These are phyloP conservation scores for Trichosporon sp. DNA, from an alignment of 1,284 basidiomycete genomes.

Conservation along the genomic window DNA sequence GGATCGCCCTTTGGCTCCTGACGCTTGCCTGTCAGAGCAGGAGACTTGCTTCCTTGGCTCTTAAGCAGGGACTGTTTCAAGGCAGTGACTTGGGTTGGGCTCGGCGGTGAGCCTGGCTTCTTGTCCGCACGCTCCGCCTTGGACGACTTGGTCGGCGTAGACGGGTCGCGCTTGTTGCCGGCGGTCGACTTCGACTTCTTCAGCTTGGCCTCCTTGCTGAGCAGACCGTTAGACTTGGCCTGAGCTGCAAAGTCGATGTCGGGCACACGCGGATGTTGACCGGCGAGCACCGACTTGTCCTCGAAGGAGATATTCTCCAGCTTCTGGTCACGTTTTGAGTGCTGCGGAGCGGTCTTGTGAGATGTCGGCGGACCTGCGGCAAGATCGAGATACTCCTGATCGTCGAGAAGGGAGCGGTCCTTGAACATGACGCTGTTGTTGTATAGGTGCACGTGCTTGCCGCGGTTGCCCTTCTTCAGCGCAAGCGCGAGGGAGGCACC, in stretches of 20 bases:
- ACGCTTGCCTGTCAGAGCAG: conserved; percentile 40
- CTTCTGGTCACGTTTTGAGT: conserved; percentile 43
- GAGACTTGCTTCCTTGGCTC: conserved; percentile 20
- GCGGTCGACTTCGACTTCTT: conserved; percentile 22
- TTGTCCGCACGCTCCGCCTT: background rate
- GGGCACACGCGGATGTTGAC: conserved; percentile 36
- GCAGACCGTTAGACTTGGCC: conserved; percentile 35
- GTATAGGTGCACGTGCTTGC: conserved; percentile 48
- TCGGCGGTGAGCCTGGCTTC: background rate
- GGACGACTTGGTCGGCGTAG: conserved; percentile 12
- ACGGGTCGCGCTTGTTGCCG: conserved; percentile 7
- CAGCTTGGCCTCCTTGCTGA: conserved; percentile 31
- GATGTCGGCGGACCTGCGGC: conserved; percentile 49
- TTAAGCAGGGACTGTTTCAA: background rate
- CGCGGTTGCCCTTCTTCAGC: conserved; percentile 50
- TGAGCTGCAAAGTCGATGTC: conserved; percentile 43
- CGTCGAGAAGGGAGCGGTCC: conserved; percentile 48
- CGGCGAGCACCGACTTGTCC: conserved; percentile 44
- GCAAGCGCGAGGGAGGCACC: conserved; percentile 40
- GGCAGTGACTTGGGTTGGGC: background rate
- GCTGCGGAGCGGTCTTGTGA: conserved; percentile 31
- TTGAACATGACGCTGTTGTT: conserved; percentile 51
- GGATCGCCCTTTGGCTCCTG: conserved; percentile 30
- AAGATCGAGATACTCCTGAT: conserved; percentile 51
- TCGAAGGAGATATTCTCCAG: conserved; percentile 48